These are phyloP conservation scores for Paramyrothecium roridum DNA, from an alignment of 2,329 filamentous ascomycete species.

Conservation along the genomic window DNA sequence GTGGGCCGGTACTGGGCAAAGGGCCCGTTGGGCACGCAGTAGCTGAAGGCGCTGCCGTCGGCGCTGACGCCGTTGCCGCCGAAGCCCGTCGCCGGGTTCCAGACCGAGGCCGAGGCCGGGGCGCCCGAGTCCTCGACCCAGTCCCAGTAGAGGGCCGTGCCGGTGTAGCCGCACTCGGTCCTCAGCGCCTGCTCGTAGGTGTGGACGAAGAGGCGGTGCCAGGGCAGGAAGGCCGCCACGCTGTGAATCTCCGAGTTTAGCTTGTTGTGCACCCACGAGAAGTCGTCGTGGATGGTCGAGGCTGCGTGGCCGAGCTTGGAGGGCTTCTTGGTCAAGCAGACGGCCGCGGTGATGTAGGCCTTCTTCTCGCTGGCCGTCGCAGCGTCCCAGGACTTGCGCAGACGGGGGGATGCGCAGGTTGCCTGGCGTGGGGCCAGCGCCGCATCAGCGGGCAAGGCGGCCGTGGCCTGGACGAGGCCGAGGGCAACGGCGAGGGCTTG, in stretches of 20 bases:
- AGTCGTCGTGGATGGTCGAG: conserved; percentile 1
- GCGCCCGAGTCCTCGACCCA: not conserved
- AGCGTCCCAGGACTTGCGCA: not conserved
- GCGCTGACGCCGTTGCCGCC: not conserved
- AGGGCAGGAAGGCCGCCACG: conserved; percentile 1
- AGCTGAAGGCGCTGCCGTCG: not conserved
- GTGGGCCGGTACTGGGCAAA: not conserved
- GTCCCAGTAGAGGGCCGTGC: conserved; percentile 1
- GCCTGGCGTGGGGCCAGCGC: not conserved
- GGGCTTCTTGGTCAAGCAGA: not conserved
- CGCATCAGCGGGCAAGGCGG: not conserved
- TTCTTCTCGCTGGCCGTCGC: not conserved
- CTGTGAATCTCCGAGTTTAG: not conserved
- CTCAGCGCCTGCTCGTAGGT: not conserved
- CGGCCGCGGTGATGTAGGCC: not conserved
- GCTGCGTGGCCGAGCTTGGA: not conserved
- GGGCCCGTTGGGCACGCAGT: not conserved
- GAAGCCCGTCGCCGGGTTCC: not conserved
- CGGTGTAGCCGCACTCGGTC: conserved; percentile 3
- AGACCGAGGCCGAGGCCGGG: not conserved
- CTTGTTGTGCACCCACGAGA: not conserved
- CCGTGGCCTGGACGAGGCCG: not conserved
- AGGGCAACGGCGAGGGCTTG: not conserved
- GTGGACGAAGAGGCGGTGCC: conserved; percentile 1
- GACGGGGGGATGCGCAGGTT: not conserved